Conservation (phyloP, 805 yeast species). For the Metschnikowia baotianmanensis region DNA sequence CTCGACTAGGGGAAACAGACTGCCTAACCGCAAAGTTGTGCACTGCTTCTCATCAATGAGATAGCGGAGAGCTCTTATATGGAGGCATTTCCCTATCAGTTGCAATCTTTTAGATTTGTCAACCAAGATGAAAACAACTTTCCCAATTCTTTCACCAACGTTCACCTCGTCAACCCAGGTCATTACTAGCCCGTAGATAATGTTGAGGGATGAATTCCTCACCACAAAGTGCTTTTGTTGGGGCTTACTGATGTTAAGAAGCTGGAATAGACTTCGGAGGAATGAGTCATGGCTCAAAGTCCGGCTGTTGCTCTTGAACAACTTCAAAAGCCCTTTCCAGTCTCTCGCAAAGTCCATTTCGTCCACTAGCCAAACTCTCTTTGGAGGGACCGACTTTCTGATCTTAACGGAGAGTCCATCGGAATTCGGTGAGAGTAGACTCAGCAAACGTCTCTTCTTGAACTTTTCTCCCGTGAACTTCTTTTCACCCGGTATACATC, state of each 20-base stretch:
- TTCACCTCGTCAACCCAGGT: slow-evolving; percentile 47
- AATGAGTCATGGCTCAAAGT: slow-evolving; percentile 23
- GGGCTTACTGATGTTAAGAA: slow-evolving; percentile 28
- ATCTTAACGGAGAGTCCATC: slow-evolving; percentile 4
- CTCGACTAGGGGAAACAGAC: slow-evolving; percentile 46
- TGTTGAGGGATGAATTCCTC: slow-evolving; percentile 53
- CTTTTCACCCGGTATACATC: slow-evolving; percentile 56
- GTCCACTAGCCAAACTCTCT: slow-evolving; percentile 56
- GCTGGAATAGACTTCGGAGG: slow-evolving; percentile 30
- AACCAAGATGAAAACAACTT: slow-evolving; percentile 47
- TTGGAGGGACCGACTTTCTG: slow-evolving; percentile 24
- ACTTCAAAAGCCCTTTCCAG: slow-evolving; percentile 44
- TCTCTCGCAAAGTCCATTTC: slow-evolving; percentile 50
- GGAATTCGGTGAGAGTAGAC: slow-evolving; percentile 11
- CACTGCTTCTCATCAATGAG: slow-evolving; percentile 44
- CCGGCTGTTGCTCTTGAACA: slow-evolving; percentile 39
- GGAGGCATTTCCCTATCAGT: slow-evolving; percentile 54
- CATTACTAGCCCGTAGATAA: slow-evolving; percentile 51
- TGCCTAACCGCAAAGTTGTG: slow-evolving; percentile 39
- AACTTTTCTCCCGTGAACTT: slow-evolving; percentile 26
- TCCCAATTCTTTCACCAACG: slow-evolving; percentile 30
- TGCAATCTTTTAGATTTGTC: slow-evolving; percentile 53
- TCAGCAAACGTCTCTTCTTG: slow-evolving; percentile 25
- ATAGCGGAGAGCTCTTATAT: slow-evolving; percentile 51
- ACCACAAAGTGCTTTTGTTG: slow-evolving; percentile 51